A percentile compares a stretch with the other conserved stretches of the same genome.
These are phyloP conservation scores for Pachyrhizus erosus DNA, from an alignment of 306 rosid species.

Conservation along the genomic window DNA sequence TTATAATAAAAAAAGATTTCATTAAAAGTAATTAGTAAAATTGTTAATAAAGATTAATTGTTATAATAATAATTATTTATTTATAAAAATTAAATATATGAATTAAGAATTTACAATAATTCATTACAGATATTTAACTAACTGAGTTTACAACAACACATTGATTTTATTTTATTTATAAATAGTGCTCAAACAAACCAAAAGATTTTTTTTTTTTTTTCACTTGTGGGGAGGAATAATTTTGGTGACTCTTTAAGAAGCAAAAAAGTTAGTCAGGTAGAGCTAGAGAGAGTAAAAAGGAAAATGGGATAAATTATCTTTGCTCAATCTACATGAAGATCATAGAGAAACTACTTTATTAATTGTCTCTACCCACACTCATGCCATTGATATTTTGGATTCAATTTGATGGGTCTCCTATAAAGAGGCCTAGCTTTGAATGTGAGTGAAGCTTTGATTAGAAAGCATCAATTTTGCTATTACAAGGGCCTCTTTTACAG, in stretches of 20 bases:
- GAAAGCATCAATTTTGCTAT: neutral
- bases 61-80: no score
- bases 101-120: no score
- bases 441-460: constrained; percentile 25
- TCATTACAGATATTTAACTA: no score
- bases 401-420: neutral
- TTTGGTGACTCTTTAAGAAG: constrained; percentile 61
- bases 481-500: constrained; percentile 16
- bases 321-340: neutral
- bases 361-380: constrained; percentile 8
- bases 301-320: neutral
- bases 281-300: neutral
- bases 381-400: neutral
- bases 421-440: neutral
- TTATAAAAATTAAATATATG: no score
- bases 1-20: no score
- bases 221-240: constrained; percentile 46
- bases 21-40: no score
- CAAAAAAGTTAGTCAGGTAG: constrained; percentile 43
- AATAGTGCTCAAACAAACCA: neutral
- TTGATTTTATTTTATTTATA: no score
- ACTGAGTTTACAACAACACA: no score
- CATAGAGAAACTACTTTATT: constrained; percentile 22
- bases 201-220: neutral
- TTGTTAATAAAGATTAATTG: no score